phyloP scores from a whole-genome alignment of 1,139 yeast species.

The Citeromyces hawaiiensis region DNA sequence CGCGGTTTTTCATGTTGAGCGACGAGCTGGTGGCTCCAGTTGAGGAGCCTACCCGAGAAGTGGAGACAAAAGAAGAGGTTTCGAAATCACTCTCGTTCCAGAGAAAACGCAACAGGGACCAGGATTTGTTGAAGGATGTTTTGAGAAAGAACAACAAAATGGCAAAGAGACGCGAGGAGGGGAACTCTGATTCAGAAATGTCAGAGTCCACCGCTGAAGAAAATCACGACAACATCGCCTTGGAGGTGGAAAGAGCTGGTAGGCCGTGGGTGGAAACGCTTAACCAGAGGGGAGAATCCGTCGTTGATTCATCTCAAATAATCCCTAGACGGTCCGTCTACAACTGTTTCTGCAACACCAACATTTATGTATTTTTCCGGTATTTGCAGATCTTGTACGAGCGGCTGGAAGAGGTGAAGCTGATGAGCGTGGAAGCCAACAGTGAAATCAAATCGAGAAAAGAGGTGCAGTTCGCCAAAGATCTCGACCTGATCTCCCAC shows the following conservation, averaged over 20 bases:
- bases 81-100: constrained; percentile 10
- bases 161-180: constrained; percentile 19
- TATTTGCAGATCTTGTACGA: constrained; percentile 71
- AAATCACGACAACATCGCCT: constrained; percentile 12
- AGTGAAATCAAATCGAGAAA: constrained; percentile 55
- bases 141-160: constrained; percentile 45
- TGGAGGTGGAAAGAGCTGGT: constrained; percentile 30
- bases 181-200: constrained; percentile 8
- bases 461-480: constrained; percentile 76
- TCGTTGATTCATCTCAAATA: constrained; percentile 12
- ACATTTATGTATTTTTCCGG: constrained; percentile 83
- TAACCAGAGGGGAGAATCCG: constrained; percentile 7
- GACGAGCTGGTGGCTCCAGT: constrained; percentile 12
- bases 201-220: constrained; percentile 4
- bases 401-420: constrained; percentile 67
- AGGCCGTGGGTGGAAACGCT: constrained; percentile 44
- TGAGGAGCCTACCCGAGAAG: constrained; percentile 18
- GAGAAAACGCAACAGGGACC: constrained; percentile 29
- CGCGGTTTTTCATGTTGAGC: constrained; percentile 51
- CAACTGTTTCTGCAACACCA: constrained; percentile 84
- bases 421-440: constrained; percentile 51
- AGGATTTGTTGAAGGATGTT: constrained; percentile 62
- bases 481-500: constrained; percentile 68
- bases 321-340: constrained; percentile 27
- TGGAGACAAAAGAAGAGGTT: constrained; percentile 9